Base-by-base conservation (phyloP, 2,329 filamentous ascomycete species). In the Colletotrichum euphorbiae region DNA sequence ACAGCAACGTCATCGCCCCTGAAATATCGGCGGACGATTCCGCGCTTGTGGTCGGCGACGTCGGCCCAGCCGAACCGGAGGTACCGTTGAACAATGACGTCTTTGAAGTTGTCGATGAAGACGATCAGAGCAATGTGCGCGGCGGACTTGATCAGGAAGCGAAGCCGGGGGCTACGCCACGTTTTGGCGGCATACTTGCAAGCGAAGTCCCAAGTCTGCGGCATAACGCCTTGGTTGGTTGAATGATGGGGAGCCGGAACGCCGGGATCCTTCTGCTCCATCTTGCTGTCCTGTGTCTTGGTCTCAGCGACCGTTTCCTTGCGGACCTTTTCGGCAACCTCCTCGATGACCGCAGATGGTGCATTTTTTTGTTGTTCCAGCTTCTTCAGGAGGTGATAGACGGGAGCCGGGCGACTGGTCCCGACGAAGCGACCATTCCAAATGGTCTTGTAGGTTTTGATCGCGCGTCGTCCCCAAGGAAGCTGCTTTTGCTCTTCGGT, bases 391-490 rank as follows among this genome's bases (percentile, higher is more conserved):
- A 69, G 24, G n/a, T 61, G 62, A 17, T 48, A 66, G 5, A 69
- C 33, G 4, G 66, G 66, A 7, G 66, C 66, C 5, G 50, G 61
- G 5, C 62, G 62, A 21, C 38, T 7, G 6, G 66, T 69, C 4
- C 48, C 40, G 55, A 69, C 48, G 19, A 59, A 69, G 2, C 66
- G 54, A 4, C 45, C 56, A 21, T 69, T 69, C 61, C 61, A 69
- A 48, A 50, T 21, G 12, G 55, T 24, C 42, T 69, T 69, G 19
- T 69, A 69, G 1, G 55, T 69, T 3, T 40, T 54, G 13, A 54
- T 15, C 6, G 42, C 24, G 3, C 62, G 61, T 5, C 12, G 12
- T 5, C n/a, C 15, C 66, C 66, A 66, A 0, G 52, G 28, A 13
- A 64, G 52, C n/a, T 4, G 38, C 52, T 52, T 64, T 31, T 67